Percentiles rank a stretch among this genome's conserved stretches.
phyloP scores from a whole-genome alignment of 305 asterid species.

The Rubia peregrina region DNA sequence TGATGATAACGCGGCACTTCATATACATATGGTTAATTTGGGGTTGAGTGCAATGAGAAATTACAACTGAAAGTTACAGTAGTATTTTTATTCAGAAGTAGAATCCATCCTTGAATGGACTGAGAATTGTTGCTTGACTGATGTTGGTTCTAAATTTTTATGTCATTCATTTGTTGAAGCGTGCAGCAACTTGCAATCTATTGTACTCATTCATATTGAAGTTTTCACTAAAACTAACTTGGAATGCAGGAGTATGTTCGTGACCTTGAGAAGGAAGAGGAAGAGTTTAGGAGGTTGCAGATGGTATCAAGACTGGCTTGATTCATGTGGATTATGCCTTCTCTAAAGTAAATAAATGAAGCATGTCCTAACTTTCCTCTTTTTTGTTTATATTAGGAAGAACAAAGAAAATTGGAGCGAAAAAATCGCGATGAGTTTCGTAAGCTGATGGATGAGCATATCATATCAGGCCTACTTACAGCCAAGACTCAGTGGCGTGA shows the following conservation, averaged over 20 bases:
- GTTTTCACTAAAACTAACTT: constrained; percentile 22
- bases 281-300: constrained; percentile 70
- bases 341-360: background rate
- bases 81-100: no score
- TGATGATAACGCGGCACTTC: background rate
- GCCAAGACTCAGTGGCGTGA: constrained; percentile 83
- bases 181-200: background rate
- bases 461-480: constrained; percentile 53
- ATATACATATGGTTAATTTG: background rate
- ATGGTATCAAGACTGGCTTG: constrained; percentile 41
- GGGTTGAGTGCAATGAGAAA: background rate
- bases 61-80: background rate
- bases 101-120: no score
- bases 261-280: constrained; percentile 90
- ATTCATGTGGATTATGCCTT: constrained; percentile 8
- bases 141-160: background rate
- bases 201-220: background rate
- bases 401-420: constrained; percentile 70
- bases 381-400: constrained; percentile 52
- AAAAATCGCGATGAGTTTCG: constrained; percentile 97
- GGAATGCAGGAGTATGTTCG: constrained; percentile 71
- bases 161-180: background rate
- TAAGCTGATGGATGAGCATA: constrained; percentile 92
- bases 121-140: no score
- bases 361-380: constrained; percentile 13